Conservation (phyloP, 106 monocot genomes). For the Dioscorea dumetorum region DNA sequence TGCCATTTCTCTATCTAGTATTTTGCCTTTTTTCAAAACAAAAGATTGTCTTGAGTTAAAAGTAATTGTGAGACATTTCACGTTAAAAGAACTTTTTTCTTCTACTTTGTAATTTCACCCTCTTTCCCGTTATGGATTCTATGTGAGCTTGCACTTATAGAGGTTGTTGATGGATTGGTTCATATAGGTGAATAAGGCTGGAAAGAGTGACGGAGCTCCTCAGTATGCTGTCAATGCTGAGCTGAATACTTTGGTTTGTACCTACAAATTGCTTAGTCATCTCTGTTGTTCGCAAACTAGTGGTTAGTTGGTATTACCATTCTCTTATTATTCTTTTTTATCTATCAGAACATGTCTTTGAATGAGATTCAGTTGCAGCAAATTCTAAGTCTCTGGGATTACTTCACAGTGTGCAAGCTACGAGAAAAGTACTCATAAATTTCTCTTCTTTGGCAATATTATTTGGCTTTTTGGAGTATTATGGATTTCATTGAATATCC, state of each 20-base stretch:
- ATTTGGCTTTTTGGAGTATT: no score
- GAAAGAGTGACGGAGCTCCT: conserved; percentile 58
- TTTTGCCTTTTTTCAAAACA: not conserved
- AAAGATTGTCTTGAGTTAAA: no score
- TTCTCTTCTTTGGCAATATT: no score
- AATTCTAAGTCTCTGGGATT: conserved; percentile 66
- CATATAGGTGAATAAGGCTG: conserved; percentile 69
- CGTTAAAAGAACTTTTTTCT: not conserved
- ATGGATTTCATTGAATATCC: no score
- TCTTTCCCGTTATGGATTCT: no score
- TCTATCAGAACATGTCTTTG: conserved; percentile 47
- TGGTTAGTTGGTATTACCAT: not conserved
- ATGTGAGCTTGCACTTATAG: not conserved
- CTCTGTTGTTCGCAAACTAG: conserved; percentile 5
- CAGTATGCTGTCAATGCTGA: conserved; percentile 62
- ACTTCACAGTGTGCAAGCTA: conserved; percentile 60
- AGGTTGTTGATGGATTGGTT: not conserved
- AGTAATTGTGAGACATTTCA: not conserved
- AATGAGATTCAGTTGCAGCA: conserved; percentile 66
- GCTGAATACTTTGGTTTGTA: conserved; percentile 74
- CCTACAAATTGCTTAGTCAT: conserved; percentile 28
- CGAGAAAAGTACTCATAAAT: conserved; percentile 52
- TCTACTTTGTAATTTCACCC: not conserved
- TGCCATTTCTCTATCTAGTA: not conserved
- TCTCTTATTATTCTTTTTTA: conserved; percentile 4